Percentiles rank a stretch among this genome's conserved stretches.
These are phyloP conservation scores for Mycena indigotica DNA, from an alignment of 768 basidiomycete genomes.

Conservation along the genomic window DNA sequence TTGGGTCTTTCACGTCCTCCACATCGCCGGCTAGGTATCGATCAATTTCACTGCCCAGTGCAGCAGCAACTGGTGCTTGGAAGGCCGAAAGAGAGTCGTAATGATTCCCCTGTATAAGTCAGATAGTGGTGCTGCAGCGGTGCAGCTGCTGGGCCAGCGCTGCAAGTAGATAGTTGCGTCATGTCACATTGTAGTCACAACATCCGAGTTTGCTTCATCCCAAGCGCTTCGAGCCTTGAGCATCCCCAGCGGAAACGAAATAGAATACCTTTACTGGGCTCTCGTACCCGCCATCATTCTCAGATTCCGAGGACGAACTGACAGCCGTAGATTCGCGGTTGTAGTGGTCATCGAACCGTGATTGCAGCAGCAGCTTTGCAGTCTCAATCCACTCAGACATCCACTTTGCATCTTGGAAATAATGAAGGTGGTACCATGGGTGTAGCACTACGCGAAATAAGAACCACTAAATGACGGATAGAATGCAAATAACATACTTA, in stretches of 20 bases:
- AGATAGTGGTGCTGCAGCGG: too few species aligned
- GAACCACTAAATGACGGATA: background rate
- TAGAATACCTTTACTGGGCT: too few species aligned
- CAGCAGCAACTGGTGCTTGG: slow-evolving; percentile 5
- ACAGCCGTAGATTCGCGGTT: too few species aligned
- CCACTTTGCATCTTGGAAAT: slow-evolving; percentile 27
- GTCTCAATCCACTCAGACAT: slow-evolving; percentile 25
- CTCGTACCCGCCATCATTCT: too few species aligned
- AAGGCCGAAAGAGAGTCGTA: slow-evolving; percentile 29
- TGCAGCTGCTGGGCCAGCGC: too few species aligned
- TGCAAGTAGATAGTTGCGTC: too few species aligned
- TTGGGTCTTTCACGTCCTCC: slow-evolving; percentile 23
- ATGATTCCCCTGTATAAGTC: slow-evolving; percentile 25
- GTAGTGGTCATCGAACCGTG: slow-evolving; percentile 5
- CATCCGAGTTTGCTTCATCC: too few species aligned
- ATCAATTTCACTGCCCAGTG: slow-evolving; percentile 23
- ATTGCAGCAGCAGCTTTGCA: slow-evolving; percentile 18
- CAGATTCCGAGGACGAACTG: too few species aligned
- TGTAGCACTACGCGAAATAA: slow-evolving; percentile 23
- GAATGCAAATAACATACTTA: slow-evolving; percentile 23
- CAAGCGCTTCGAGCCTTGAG: too few species aligned
- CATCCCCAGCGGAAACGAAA: too few species aligned
- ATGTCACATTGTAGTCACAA: too few species aligned
- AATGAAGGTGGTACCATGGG: slow-evolving; percentile 28
- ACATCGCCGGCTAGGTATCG: slow-evolving; percentile 23